phyloP scores from a whole-genome alignment of 2,329 filamentous ascomycete genomes.

The Whalleya microplaca region DNA sequence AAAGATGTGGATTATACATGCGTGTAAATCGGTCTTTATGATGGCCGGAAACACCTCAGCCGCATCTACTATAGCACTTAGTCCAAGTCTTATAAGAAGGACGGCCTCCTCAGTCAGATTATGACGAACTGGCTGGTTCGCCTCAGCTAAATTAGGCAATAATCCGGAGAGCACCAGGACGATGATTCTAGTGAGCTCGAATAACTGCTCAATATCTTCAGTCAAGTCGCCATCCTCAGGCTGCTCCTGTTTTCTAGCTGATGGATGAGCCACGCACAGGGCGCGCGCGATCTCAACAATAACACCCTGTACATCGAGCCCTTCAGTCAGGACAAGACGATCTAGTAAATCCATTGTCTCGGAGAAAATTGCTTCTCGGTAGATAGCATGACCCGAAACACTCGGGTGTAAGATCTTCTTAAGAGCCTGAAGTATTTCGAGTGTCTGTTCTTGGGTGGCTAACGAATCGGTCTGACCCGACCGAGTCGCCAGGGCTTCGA shows the following conservation, averaged over 20 bases:
- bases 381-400: constrained; percentile 95
- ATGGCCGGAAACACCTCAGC: constrained; percentile 95
- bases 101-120: constrained; percentile 88
- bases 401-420: constrained; percentile 95
- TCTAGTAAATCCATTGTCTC: constrained; percentile 97
- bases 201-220: constrained; percentile 97
- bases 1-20: constrained; percentile 96
- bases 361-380: constrained; percentile 92
- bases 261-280: constrained; percentile 88
- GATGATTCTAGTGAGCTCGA: constrained; percentile 94
- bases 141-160: constrained; percentile 78
- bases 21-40: constrained; percentile 94
- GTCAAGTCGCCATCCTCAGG: constrained; percentile 78
- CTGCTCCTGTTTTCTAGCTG: constrained; percentile 71
- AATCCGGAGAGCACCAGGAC: constrained; percentile 88
- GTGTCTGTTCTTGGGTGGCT: constrained; percentile 74
- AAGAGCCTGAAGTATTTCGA: constrained; percentile 87
- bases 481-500: constrained; percentile 89
- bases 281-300: constrained; percentile 94
- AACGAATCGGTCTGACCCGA: constrained; percentile 68
- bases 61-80: constrained; percentile 90
- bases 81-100: constrained; percentile 74
- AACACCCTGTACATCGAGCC: constrained; percentile 82
- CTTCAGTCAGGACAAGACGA: constrained; percentile 88
- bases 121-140: constrained; percentile 68